These are phyloP conservation scores for Pneumocystis jirovecii DNA, from an alignment of 1,139 yeast genomes.

Conservation along the genomic window DNA sequence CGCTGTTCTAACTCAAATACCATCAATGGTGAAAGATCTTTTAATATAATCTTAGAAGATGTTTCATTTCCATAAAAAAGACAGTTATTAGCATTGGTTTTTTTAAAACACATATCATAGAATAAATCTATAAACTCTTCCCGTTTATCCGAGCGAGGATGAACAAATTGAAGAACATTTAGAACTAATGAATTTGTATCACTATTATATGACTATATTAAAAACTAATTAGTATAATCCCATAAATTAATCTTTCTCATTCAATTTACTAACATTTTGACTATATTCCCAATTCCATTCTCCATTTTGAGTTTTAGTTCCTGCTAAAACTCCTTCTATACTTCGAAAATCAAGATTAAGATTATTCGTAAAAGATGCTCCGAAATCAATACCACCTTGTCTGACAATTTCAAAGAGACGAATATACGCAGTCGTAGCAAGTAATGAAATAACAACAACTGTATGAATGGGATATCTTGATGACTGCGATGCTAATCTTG, in stretches of 20 bases:
- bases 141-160: not conserved
- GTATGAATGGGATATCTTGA: slow-evolving; percentile 59
- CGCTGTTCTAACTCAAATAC: not conserved
- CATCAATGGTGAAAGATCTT: not conserved
- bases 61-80: not conserved
- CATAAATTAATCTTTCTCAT: slow-evolving; percentile 1
- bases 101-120: not conserved
- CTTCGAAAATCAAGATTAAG: slow-evolving; percentile 29
- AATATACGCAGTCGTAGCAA: slow-evolving; percentile 71
- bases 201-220: not conserved
- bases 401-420: slow-evolving; percentile 63
- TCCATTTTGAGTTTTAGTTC: slow-evolving; percentile 17
- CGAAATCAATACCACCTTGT: slow-evolving; percentile 10
- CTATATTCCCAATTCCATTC: slow-evolving; percentile 13
- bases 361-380: slow-evolving; percentile 20
- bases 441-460: slow-evolving; percentile 53
- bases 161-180: not conserved
- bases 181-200: not conserved
- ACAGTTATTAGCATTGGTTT: not conserved
- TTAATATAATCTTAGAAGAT: not conserved
- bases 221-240: not conserved
- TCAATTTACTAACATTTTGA: slow-evolving; percentile 19
- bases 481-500: slow-evolving; percentile 15
- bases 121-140: not conserved
- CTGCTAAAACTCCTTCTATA: slow-evolving; percentile 26